phyloP scores from a whole-genome alignment of 2,329 filamentous ascomycete genomes.

The Alternaria solani region DNA sequence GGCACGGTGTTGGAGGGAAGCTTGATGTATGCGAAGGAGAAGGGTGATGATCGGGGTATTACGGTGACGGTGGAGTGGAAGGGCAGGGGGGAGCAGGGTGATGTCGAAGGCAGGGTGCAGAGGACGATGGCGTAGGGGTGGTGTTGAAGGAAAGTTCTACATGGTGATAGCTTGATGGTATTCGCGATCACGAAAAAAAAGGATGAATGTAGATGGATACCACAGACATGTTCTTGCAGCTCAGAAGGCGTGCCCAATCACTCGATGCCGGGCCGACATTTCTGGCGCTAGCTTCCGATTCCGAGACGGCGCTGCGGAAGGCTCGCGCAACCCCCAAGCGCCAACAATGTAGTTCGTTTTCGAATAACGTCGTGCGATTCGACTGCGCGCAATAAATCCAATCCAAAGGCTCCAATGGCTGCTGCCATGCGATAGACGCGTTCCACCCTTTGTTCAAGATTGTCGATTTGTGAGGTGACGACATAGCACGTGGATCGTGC shows the following conservation, averaged over 20 bases:
- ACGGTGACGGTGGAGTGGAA: slow-evolving; percentile 53
- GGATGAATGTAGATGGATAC: background rate
- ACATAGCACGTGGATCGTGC: slow-evolving; percentile 45
- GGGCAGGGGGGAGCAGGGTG: slow-evolving; percentile 36
- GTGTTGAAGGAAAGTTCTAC: background rate
- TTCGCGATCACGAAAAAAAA: background rate
- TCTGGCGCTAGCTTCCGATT: slow-evolving; percentile 14
- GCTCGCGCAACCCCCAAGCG: background rate
- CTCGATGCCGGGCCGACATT: background rate
- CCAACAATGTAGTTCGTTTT: background rate
- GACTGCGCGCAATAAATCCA: background rate
- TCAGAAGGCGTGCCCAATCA: background rate
- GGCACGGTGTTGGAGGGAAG: slow-evolving; percentile 75
- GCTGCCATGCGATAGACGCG: background rate
- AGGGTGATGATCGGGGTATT: slow-evolving; percentile 50
- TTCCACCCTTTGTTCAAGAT: background rate
- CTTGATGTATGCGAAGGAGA: slow-evolving; percentile 73
- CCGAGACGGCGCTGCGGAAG: slow-evolving; percentile 16
- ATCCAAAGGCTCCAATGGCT: rapidly evolving
- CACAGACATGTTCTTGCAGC: background rate
- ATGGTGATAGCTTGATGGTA: background rate
- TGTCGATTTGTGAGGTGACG: slow-evolving; percentile 15
- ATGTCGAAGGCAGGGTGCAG: slow-evolving; percentile 43
- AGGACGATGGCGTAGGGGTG: slow-evolving; percentile 37
- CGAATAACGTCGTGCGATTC: background rate